Percentiles rank a stretch among this genome's conserved stretches.
These are phyloP conservation scores for Apophysomyces variabilis DNA, from an alignment of 371 early-diverging fungal species.

Conservation along the genomic window DNA sequence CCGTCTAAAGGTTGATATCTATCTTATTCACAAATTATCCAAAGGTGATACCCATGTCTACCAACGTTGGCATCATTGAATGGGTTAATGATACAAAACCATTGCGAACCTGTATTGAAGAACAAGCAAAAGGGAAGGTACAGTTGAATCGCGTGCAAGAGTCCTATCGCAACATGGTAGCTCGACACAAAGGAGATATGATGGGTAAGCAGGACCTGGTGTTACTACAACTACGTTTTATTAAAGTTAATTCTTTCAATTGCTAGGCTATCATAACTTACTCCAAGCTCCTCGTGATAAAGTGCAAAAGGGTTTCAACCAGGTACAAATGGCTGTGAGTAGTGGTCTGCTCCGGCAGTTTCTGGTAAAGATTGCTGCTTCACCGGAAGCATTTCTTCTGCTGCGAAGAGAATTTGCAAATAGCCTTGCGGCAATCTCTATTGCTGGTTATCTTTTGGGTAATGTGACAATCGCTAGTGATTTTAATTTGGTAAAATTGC, in stretches of 20 bases:
- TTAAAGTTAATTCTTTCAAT: background rate
- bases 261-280: slow-evolving; percentile 56
- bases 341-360: slow-evolving; percentile 53
- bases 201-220: slow-evolving; percentile 32
- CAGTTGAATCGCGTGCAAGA: slow-evolving; percentile 30
- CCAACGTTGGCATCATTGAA: slow-evolving; percentile 69
- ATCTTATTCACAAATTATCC: background rate
- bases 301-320: slow-evolving; percentile 47
- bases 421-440: slow-evolving; percentile 63
- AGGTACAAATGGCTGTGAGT: slow-evolving; percentile 30
- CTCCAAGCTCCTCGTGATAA: slow-evolving; percentile 52
- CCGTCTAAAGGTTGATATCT: background rate
- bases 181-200: slow-evolving; percentile 46
- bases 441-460: slow-evolving; percentile 71
- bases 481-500: background rate
- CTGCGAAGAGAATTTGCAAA: slow-evolving; percentile 63
- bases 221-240: background rate
- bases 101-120: slow-evolving; percentile 52
- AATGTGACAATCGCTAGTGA: background rate
- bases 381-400: slow-evolving; percentile 70
- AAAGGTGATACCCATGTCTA: slow-evolving; percentile 71
- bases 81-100: slow-evolving; percentile 62
- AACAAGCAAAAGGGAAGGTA: slow-evolving; percentile 30
- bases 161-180: slow-evolving; percentile 38
- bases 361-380: slow-evolving; percentile 53